Percentiles rank a stretch among this genome's conserved stretches.
Conservation (phyloP, 805 yeast genomes). For the Pichia phayaonensis region DNA sequence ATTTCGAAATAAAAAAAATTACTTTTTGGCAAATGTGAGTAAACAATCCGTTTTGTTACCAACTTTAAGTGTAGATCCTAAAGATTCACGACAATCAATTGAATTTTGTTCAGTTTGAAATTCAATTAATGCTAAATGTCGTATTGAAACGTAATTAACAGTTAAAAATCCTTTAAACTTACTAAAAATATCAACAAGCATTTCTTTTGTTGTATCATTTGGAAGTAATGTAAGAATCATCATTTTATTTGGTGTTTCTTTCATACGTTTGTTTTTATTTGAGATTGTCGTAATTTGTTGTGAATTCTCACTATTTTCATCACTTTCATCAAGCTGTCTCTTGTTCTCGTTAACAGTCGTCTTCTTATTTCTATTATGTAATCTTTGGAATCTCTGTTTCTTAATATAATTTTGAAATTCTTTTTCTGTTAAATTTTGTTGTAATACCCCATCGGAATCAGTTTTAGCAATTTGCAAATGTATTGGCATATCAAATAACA, state of each 20-base stretch:
- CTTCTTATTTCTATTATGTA: slow-evolving; percentile 12
- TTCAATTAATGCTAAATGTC: slow-evolving; percentile 76
- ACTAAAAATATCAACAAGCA: slow-evolving; percentile 40
- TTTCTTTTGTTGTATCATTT: slow-evolving; percentile 30
- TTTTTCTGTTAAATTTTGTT: slow-evolving; percentile 8
- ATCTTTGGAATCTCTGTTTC: slow-evolving; percentile 16
- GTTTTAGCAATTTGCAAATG: slow-evolving; percentile 36
- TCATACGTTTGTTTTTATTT: neutral
- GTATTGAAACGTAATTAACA: slow-evolving; percentile 55
- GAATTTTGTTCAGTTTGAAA: slow-evolving; percentile 53
- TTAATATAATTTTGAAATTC: slow-evolving; percentile 13
- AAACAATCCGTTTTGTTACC: slow-evolving; percentile 16
- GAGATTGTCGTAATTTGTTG: neutral
- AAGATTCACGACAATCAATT: slow-evolving; percentile 15
- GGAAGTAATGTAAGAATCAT: slow-evolving; percentile 64
- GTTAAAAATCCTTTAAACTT: slow-evolving; percentile 54
- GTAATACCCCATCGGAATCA: slow-evolving; percentile 34
- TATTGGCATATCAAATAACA: slow-evolving; percentile 42
- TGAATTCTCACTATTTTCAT: neutral
- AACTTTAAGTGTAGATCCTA: slow-evolving; percentile 17
- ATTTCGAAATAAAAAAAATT: neutral
- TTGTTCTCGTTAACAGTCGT: slow-evolving; percentile 14
- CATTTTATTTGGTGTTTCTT: slow-evolving; percentile 48
- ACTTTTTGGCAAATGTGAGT: slow-evolving; percentile 28
- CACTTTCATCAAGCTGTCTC: slow-evolving; percentile 16